Conservation (phyloP, 2,329 filamentous ascomycete genomes). For the Microsporum ferrugineum region DNA sequence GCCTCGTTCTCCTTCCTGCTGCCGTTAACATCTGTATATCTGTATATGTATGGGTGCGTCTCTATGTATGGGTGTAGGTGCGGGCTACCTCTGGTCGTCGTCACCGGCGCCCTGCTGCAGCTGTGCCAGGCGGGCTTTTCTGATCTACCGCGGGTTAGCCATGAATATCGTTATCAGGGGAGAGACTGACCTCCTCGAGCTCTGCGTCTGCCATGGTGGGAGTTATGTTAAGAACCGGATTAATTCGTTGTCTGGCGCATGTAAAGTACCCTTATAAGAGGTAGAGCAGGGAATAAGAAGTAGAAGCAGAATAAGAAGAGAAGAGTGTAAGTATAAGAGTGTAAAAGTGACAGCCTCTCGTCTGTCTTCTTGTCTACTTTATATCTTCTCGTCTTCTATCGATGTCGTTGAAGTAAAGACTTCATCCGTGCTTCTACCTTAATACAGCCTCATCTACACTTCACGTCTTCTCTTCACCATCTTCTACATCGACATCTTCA, state of each 20-base stretch:
- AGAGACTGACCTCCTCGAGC: conserved; percentile 46
- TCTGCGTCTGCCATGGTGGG: conserved; percentile 53
- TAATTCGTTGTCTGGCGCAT: no score
- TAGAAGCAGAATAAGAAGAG: no score
- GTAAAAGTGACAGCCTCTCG: no score
- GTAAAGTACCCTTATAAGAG: no score
- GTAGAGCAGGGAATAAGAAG: no score
- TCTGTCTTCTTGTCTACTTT: no score
- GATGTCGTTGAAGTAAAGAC: no score
- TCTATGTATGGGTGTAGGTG: neutral
- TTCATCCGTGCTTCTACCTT: no score
- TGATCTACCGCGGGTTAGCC: conserved; percentile 48
- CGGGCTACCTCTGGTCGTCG: conserved; percentile 50
- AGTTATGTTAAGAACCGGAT: neutral
- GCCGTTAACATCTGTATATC: conserved; percentile 4
- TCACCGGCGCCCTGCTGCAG: conserved; percentile 54
- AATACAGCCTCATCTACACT: neutral
- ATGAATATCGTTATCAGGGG: conserved; percentile 7
- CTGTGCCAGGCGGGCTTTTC: conserved; percentile 84
- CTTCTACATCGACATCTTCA: neutral
- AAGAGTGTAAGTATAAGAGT: no score
- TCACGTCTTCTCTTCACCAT: neutral
- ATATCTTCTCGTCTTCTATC: neutral
- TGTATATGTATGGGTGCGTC: neutral
- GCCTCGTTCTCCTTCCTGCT: conserved; percentile 31